Conservation (phyloP, 139 green algal genomes). For the Pleodorina starrii region DNA sequence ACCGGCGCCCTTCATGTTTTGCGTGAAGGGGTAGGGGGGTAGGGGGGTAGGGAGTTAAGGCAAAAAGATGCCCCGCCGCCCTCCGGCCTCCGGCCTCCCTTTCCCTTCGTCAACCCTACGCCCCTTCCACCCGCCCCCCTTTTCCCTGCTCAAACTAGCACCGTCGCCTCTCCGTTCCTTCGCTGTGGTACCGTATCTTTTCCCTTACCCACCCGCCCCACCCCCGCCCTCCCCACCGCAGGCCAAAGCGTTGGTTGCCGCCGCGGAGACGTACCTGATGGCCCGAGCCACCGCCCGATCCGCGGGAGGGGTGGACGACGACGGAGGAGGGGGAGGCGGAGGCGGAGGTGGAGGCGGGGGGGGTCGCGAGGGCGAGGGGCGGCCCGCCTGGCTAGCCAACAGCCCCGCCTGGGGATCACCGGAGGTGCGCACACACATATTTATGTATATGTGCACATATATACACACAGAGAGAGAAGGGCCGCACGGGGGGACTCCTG, state of each 20-base stretch:
- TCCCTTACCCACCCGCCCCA: too few relatives aligned
- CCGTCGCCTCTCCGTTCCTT: too few relatives aligned
- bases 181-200: too few relatives aligned
- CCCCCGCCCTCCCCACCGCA: neutral
- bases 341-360: neutral
- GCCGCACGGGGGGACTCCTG: too few relatives aligned
- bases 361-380: conserved; percentile 7
- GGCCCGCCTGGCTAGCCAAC: conserved; percentile 44
- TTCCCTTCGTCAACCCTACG: neutral
- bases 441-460: too few relatives aligned
- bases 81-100: neutral
- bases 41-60: too few relatives aligned
- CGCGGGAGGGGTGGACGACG: neutral
- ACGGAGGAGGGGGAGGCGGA: neutral
- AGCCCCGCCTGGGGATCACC: conserved; percentile 9
- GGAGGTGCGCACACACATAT: too few relatives aligned
- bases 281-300: neutral
- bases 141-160: neutral
- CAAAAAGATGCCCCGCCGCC: too few relatives aligned
- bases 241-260: conserved; percentile 21
- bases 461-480: too few relatives aligned
- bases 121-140: neutral
- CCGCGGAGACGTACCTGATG: neutral
- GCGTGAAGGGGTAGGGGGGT: too few relatives aligned
- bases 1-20: too few relatives aligned